Evolutionary conservation across 257 asterid species (phyloP).

Genomic region (Knoxia roxburghii): DNA sequence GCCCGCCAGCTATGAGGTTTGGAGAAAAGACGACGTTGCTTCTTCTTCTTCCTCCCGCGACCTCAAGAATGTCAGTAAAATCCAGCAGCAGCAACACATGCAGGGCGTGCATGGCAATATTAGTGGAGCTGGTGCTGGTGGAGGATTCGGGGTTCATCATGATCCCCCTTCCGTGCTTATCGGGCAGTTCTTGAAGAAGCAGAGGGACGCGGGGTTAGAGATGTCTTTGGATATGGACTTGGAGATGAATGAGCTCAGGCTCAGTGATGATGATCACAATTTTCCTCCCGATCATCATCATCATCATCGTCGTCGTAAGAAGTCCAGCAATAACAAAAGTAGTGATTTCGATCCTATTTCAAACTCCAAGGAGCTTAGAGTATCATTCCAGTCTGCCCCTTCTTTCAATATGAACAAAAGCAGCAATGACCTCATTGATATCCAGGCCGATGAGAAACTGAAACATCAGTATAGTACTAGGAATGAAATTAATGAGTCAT

Average conservation of each 20-base stretch:
- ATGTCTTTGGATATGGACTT: constrained; percentile 55
- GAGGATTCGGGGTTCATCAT: constrained; percentile 8
- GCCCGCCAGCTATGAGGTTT: constrained; percentile 41
- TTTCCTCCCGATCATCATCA: neutral
- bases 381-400: constrained; percentile 21
- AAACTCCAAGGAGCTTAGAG: constrained; percentile 33
- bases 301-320: neutral
- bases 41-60: too few species aligned
- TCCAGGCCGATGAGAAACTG: constrained; percentile 26
- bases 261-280: neutral
- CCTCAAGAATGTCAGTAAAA: too few species aligned
- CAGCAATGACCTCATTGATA: constrained; percentile 29
- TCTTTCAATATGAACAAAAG: neutral
- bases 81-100: too few species aligned
- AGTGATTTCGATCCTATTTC: constrained; percentile 2
- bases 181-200: constrained; percentile 52
- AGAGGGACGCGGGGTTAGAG: constrained; percentile 50
- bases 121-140: too few species aligned
- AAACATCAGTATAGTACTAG: neutral
- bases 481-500: neutral
- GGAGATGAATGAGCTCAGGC: constrained; percentile 58
- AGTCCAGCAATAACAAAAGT: neutral
- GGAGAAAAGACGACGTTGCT: constrained; percentile 44
- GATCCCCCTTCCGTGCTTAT: constrained; percentile 65
- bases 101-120: too few species aligned